Evolutionary conservation across 257 asterid genomes (phyloP).

Genomic region (Datura wrightii): DNA sequence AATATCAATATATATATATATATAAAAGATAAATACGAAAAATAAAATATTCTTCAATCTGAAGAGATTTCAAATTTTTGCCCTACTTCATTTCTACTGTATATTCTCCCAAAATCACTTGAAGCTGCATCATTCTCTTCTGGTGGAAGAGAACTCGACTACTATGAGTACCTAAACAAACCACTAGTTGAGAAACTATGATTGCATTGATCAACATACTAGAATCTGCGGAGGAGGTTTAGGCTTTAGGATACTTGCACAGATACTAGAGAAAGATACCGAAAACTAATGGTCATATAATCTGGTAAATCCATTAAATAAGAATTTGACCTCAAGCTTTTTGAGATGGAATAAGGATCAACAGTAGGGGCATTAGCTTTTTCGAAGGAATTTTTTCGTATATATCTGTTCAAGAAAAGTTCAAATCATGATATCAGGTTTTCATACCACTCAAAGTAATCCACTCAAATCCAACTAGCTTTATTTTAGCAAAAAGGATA

Average conservation of each 20-base stretch:
- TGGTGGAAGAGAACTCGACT: background rate
- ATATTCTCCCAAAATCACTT: background rate
- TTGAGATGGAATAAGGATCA: background rate
- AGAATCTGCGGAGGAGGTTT: background rate
- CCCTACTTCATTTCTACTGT: background rate
- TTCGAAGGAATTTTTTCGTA: background rate
- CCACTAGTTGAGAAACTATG: constrained; percentile 1
- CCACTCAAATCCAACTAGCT: background rate
- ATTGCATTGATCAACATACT: background rate
- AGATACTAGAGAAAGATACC: background rate
- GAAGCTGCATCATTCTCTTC: background rate
- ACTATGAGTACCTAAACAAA: background rate
- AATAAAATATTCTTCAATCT: constrained; percentile 1
- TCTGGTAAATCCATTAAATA: background rate
- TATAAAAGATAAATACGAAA: too few species aligned
- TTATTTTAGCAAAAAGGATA: background rate
- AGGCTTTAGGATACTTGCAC: background rate
- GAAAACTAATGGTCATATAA: background rate
- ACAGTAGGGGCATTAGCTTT: background rate
- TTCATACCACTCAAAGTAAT: background rate
- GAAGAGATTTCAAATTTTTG: background rate
- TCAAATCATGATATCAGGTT: background rate
- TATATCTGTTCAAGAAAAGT: background rate
- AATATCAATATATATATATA: too few species aligned
- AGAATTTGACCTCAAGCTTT: background rate